A percentile compares a stretch with the other conserved stretches of the same genome.
phyloP scores from a whole-genome alignment of 768 basidiomycete genomes.

The Boletus barrowsii region DNA sequence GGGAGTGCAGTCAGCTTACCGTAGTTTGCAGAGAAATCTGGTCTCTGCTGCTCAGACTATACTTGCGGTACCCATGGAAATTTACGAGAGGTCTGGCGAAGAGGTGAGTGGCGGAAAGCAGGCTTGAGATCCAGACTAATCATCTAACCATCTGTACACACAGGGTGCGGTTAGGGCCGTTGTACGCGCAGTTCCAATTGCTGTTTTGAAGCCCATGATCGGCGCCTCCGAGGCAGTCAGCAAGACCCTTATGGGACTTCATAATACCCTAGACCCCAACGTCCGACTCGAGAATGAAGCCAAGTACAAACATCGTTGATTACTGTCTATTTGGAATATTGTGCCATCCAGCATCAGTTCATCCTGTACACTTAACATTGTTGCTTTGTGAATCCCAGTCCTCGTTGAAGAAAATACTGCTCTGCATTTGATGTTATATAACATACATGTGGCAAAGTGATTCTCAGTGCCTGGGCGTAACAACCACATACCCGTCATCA shows the following conservation, averaged over 20 bases:
- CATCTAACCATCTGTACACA: background rate
- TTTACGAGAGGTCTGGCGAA: conserved; percentile 89
- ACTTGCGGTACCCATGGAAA: conserved; percentile 98
- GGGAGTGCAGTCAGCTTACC: conserved; percentile 90
- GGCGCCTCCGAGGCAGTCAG: conserved; percentile 96
- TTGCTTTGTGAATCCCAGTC: background rate
- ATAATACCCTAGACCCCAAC: conserved; percentile 89
- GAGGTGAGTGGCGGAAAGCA: conserved; percentile 53
- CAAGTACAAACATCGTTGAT: conserved; percentile 85
- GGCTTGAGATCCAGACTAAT: background rate
- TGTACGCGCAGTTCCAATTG: conserved; percentile 95
- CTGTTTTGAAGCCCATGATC: conserved; percentile 96
- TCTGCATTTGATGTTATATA: background rate
- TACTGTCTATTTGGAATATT: conserved; percentile 10
- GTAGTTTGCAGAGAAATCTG: conserved; percentile 80
- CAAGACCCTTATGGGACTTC: conserved; percentile 90
- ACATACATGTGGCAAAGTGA: background rate
- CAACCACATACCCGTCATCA: conserved; percentile 27
- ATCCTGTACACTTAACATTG: conserved; percentile 12
- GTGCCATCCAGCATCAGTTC: conserved; percentile 20
- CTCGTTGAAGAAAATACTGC: background rate
- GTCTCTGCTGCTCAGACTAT: conserved; percentile 97
- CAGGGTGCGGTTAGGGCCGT: conserved; percentile 93
- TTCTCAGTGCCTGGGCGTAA: conserved; percentile 26
- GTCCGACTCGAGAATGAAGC: conserved; percentile 80